phyloP scores from a whole-genome alignment of 1,284 basidiomycete genomes.

The Ustilago esculenta region DNA sequence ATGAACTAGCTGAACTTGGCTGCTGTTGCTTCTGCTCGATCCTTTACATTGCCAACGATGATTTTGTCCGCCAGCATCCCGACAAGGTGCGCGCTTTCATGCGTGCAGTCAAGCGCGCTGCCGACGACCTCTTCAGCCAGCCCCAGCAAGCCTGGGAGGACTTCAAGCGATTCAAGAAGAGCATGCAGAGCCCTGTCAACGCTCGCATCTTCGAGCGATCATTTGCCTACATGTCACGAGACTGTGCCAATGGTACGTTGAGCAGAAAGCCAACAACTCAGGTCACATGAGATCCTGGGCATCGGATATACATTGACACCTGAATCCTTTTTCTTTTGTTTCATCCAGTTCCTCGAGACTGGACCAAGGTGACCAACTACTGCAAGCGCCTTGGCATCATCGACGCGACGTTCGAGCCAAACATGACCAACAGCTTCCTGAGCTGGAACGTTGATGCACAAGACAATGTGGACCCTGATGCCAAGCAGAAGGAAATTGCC shows the following conservation, averaged over 20 bases:
- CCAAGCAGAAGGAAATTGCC: constrained; percentile 56
- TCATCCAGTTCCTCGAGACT: constrained; percentile 46
- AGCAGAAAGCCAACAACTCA: no score
- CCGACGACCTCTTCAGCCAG: constrained; percentile 64
- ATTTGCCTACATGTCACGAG: constrained; percentile 67
- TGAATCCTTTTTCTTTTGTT: constrained; percentile 10
- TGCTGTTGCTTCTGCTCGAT: constrained; percentile 68
- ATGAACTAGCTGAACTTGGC: constrained; percentile 67
- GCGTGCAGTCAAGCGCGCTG: constrained; percentile 67
- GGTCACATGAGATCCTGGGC: no score
- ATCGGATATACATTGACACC: no score
- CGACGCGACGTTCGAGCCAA: constrained; percentile 62
- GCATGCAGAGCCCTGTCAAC: constrained; percentile 65
- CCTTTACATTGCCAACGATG: constrained; percentile 59
- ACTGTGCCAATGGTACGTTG: constrained; percentile 54
- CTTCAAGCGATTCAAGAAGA: constrained; percentile 65
- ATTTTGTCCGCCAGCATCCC: constrained; percentile 62
- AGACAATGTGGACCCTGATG: constrained; percentile 49
- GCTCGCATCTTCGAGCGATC: constrained; percentile 61
- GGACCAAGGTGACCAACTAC: constrained; percentile 67
- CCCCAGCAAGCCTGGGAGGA: constrained; percentile 67
- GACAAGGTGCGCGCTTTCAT: constrained; percentile 68
- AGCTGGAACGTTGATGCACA: constrained; percentile 45
- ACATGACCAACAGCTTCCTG: constrained; percentile 67
- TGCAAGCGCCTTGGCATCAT: constrained; percentile 68